Evolutionary conservation across 2,329 filamentous ascomycete genomes (phyloP), one percentile per base, ranked within the genome.

Genomic region (Neofusicoccum parvum): DNA sequence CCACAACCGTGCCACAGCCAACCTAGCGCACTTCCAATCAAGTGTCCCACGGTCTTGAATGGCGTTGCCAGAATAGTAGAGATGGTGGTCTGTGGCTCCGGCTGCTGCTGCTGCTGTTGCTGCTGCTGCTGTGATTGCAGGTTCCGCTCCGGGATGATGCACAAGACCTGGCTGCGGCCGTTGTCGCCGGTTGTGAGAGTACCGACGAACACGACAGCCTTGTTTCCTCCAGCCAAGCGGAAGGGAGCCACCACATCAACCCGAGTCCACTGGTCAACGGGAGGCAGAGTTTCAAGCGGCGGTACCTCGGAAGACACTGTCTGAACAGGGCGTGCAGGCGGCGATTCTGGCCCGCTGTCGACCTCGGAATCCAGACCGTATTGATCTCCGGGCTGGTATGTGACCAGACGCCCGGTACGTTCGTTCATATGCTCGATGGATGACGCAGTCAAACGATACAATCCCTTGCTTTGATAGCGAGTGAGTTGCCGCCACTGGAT

Each of bases 401-500:
- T 39, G 27, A 43, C 45, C 17, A 62, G 32, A 23, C 34, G 36
- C 11, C 46, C 48, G 12, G 34, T 50, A 9, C 59, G 59, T 27
- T 51, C 48, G 20, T 62, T 37, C 46, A 62, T 50, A 7, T 23
- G 17, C 12, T 34, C 48, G 20, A 62, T 34, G 9, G 59, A 62
- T 3, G 45, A n/a, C 3, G 45, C 15, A 9, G 39, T 43, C 17
- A 62, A 12, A 10, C 46, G 58, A 39, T 49, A 39, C 2, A 45
- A 62, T 20, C 58, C 58, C 39, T 37, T 41, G 15, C 4, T 49
- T 14, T 62, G 34, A 17, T 50, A 62, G 4, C 58, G 58, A 12
- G 17, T 32, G n/a, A 78, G 66, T 32, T 70, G 62, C 7, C 69
- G 67, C 71, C 72, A 74, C 9, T 76, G 70, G 56, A 76, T 73